These are phyloP conservation scores for Cymbopogon flexuosus DNA, from an alignment of 202 grass and related monocot genomes.

Conservation along the genomic window DNA sequence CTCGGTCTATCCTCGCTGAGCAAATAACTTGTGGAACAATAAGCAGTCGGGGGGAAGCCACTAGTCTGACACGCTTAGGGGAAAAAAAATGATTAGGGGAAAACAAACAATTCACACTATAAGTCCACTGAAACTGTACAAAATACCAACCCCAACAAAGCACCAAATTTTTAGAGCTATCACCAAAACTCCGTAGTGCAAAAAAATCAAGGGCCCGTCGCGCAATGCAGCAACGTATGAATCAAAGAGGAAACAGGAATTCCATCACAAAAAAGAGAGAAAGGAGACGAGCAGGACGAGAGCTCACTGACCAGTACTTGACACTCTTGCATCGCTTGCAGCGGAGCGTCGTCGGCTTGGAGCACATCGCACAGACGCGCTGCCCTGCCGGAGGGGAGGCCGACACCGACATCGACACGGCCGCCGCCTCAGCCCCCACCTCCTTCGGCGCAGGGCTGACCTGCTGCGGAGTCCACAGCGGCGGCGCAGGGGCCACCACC, in stretches of 20 bases:
- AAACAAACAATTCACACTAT: neutral
- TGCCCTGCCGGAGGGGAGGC: neutral
- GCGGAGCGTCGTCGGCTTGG: slow-evolving; percentile 45
- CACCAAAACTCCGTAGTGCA: neutral
- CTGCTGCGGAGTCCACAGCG: neutral
- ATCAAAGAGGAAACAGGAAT: neutral
- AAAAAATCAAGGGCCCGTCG: neutral
- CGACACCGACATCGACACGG: neutral
- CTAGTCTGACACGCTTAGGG: neutral
- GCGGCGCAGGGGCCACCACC: neutral
- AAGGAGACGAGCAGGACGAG: neutral
- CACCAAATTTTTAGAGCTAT: neutral
- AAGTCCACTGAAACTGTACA: neutral
- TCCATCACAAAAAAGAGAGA: neutral
- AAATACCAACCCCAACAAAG: neutral
- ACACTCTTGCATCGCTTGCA: slow-evolving; percentile 79
- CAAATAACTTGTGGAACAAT: neutral
- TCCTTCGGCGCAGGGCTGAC: neutral
- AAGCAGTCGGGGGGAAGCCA: neutral
- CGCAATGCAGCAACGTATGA: slow-evolving; percentile 11
- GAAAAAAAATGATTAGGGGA: slow-evolving; percentile 3
- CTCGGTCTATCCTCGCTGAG: neutral
- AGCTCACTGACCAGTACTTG: slow-evolving; percentile 72
- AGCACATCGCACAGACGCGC: slow-evolving; percentile 56
- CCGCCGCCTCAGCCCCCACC: neutral